phyloP scores from a whole-genome alignment of 2,329 filamentous ascomycete genomes.

The Coniochaeta pulveracea region DNA sequence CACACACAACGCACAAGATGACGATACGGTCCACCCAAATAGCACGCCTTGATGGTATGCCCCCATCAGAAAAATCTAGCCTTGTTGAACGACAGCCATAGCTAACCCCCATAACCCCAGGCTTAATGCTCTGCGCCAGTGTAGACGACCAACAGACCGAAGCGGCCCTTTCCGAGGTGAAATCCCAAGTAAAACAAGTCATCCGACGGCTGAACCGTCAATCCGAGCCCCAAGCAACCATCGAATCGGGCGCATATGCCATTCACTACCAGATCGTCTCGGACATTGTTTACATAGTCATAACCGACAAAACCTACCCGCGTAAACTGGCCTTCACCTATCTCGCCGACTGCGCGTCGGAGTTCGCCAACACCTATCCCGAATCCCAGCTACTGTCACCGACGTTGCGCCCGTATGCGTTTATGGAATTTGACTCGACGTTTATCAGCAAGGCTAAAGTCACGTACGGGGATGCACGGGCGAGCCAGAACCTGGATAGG shows the following conservation, averaged over 20 bases:
- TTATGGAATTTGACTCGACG: constrained; percentile 94
- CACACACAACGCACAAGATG: constrained; percentile 10
- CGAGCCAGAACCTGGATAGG: constrained; percentile 85
- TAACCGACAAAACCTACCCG: constrained; percentile 87
- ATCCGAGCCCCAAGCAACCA: constrained; percentile 80
- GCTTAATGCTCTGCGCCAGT: constrained; percentile 88
- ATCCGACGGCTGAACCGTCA: constrained; percentile 80
- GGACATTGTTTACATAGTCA: constrained; percentile 82
- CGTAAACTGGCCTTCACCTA: constrained; percentile 98
- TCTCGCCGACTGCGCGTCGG: constrained; percentile 79
- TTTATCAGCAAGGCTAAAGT: constrained; percentile 90
- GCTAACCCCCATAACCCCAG: constrained; percentile 32
- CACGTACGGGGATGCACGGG: constrained; percentile 86
- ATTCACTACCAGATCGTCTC: constrained; percentile 80
- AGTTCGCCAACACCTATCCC: constrained; percentile 83
- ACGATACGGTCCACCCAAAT: constrained; percentile 95
- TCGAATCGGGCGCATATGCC: constrained; percentile 73
- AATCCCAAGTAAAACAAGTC: constrained; percentile 81
- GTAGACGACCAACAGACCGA: constrained; percentile 80
- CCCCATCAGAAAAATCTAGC: too few relatives aligned
- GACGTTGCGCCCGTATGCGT: constrained; percentile 79
- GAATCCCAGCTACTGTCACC: constrained; percentile 61
- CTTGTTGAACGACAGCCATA: too few relatives aligned
- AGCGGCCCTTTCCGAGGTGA: constrained; percentile 72
- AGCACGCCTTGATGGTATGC: constrained; percentile 74